Percentiles rank a stretch among this genome's conserved stretches.
phyloP scores from a whole-genome alignment of 2,329 filamentous ascomycete genomes.

The Thelonectria rubi region DNA sequence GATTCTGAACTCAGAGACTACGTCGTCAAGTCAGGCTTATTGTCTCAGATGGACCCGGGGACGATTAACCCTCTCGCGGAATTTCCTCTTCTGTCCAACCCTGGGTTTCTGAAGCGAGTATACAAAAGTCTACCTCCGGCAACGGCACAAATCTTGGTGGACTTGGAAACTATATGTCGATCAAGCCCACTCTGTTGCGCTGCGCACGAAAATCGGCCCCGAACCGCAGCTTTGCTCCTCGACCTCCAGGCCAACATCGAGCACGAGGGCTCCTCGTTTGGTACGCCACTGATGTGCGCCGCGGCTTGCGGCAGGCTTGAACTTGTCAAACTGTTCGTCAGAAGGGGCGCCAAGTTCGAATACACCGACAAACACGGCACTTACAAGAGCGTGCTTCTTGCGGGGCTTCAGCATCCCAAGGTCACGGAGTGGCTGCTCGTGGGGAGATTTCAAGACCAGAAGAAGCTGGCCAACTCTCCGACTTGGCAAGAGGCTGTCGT shows the following conservation, averaged over 20 bases:
- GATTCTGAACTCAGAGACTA: neutral
- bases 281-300: slow-evolving; percentile 6
- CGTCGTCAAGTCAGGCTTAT: neutral
- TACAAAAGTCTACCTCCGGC: neutral
- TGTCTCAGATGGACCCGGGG: neutral
- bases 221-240: neutral
- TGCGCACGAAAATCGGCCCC: neutral
- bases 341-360: slow-evolving; percentile 6
- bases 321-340: neutral
- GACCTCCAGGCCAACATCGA: slow-evolving; percentile 1
- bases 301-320: neutral
- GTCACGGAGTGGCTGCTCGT: slow-evolving; percentile 16
- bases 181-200: neutral
- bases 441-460: slow-evolving; percentile 16
- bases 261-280: slow-evolving; percentile 1
- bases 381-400: neutral
- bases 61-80: neutral
- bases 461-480: neutral
- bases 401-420: neutral
- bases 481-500: neutral
- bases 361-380: neutral
- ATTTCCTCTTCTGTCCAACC: accelerated
- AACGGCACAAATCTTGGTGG: neutral
- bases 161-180: neutral
- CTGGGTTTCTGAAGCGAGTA: neutral